A percentile compares a stretch with the other conserved stretches of the same genome.
Evolutionary conservation across 192 early-diverging fungal genomes (phyloP).

Genomic region (Haplosporangium gracile): DNA sequence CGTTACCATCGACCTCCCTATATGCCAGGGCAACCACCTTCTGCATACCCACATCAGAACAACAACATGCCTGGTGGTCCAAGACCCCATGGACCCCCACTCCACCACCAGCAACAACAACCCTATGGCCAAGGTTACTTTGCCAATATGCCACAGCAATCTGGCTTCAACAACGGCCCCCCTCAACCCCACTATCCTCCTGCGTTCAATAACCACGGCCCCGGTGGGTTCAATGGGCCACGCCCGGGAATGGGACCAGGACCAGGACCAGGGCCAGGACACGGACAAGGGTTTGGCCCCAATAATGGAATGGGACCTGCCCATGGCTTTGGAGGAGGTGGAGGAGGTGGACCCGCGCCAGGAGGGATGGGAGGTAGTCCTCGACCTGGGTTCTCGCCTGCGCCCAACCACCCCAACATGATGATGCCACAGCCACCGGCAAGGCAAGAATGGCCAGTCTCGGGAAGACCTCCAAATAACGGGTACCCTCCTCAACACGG

Average conservation of each 20-base stretch:
- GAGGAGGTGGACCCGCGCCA: slow-evolving; percentile 9
- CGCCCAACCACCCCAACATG: slow-evolving; percentile 36
- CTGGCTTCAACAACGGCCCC: slow-evolving; percentile 16
- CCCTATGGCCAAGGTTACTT: slow-evolving; percentile 17
- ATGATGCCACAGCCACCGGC: slow-evolving; percentile 33
- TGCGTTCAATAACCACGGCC: slow-evolving; percentile 17
- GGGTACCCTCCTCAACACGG: slow-evolving; percentile 15
- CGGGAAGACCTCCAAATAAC: slow-evolving; percentile 23
- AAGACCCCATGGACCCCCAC: slow-evolving; percentile 15
- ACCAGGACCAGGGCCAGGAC: slow-evolving; percentile 28
- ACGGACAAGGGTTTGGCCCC: slow-evolving; percentile 15
- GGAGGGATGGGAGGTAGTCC: slow-evolving; percentile 1
- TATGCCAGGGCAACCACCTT: not conserved
- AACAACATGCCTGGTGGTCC: slow-evolving; percentile 24
- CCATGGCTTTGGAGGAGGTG: not conserved
- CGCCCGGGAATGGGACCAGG: slow-evolving; percentile 2
- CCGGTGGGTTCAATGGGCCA: slow-evolving; percentile 25
- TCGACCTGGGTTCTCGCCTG: slow-evolving; percentile 21
- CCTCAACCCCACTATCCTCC: slow-evolving; percentile 11
- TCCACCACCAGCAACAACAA: slow-evolving; percentile 26
- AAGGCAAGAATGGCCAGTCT: slow-evolving; percentile 48
- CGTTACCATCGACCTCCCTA: slow-evolving; percentile 26
- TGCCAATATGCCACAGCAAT: slow-evolving; percentile 29
- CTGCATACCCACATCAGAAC: slow-evolving; percentile 27
- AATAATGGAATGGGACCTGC: slow-evolving; percentile 13